Base-by-base conservation (phyloP, 2,329 filamentous ascomycete genomes). In the Aspergillus jensenii region DNA sequence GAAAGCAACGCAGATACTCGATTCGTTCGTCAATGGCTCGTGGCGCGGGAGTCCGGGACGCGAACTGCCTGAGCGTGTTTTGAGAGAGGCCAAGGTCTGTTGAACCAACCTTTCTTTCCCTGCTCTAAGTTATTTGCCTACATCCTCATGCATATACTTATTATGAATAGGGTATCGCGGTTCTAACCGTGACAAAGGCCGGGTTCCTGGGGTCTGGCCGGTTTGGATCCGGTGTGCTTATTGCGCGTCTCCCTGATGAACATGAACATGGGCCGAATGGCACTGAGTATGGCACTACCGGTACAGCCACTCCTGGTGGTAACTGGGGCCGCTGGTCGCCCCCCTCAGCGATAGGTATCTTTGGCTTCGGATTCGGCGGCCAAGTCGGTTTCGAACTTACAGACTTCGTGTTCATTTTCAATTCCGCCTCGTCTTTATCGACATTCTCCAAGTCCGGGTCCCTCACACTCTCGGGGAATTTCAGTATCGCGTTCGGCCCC, bases 21-120 rank as follows among this genome's bases (percentile, higher is more conserved):
- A 90, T 46, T 96, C 93, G 2, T 98, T 98, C 75, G 85, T 97
- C 72, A 93, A 97, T 72, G 93, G 93, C 19, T 85, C 88, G 68
- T 91, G 97, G 79, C 80, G 91, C 19, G 96, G 97, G 72, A 91
- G 92, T 6, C 92, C 93, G 54, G 93, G 97, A 76, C 96, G 96
- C 76, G 87, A 97, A 71, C 97, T 98, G 66, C 93, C 95, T 40
- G 91, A 91, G 7, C 84, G 87, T 45, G 84, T 98, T 63, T 87
- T 98, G 65, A 88, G 87, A 62, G 91, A 91, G 75, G 93, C 95
- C 68, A 96, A 98, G 85, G 90, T 91, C 9, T 31, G 27, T 31
- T 11, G 9, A 27, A 31, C 9, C 27, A 27, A 31, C 9, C 27
- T 31, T 31, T 31, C 27, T 40, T 25, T 33, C 3, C 23, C 37